Evolutionary conservation across 805 yeast genomes (phyloP).

Genomic region (Ogataea neopini): DNA sequence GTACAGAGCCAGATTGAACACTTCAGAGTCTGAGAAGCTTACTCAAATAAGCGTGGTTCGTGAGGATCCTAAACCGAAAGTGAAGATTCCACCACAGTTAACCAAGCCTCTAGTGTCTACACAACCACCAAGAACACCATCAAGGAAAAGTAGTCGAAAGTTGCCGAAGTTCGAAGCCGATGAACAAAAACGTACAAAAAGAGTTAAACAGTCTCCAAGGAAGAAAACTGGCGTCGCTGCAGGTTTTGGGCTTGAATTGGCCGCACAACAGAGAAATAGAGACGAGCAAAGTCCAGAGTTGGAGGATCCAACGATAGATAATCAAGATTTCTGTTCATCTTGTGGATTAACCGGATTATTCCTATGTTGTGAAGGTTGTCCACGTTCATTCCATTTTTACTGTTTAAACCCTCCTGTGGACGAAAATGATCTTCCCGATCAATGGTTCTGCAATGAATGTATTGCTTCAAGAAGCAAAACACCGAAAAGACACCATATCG

Average conservation of each 20-base stretch:
- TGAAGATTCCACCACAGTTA: too few relatives aligned
- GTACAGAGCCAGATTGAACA: slow-evolving; percentile 32
- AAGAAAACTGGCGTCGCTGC: slow-evolving; percentile 12
- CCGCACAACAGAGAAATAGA: slow-evolving; percentile 6
- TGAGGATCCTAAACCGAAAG: too few relatives aligned
- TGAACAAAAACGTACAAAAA: slow-evolving; percentile 18
- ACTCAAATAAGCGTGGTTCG: slow-evolving; percentile 35
- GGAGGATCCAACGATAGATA: slow-evolving; percentile 36
- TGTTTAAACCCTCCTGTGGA: slow-evolving; percentile 91
- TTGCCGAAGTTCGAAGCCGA: slow-evolving; percentile 6
- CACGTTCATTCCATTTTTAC: slow-evolving; percentile 85
- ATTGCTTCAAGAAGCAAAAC: slow-evolving; percentile 37
- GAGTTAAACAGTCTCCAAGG: slow-evolving; percentile 26
- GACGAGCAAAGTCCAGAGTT: slow-evolving; percentile 10
- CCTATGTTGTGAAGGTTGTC: slow-evolving; percentile 92
- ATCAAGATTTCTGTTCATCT: slow-evolving; percentile 88
- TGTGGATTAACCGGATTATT: slow-evolving; percentile 90
- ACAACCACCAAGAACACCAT: slow-evolving; percentile 16
- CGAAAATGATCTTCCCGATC: slow-evolving; percentile 73
- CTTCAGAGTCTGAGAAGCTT: slow-evolving; percentile 37
- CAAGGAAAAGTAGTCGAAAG: slow-evolving; percentile 13
- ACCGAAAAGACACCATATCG: slow-evolving; percentile 33
- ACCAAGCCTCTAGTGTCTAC: slow-evolving; percentile 8
- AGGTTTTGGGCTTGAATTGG: slow-evolving; percentile 15
- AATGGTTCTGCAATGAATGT: slow-evolving; percentile 89